Base-by-base conservation (phyloP, 306 rosid species). In the Sesbania bispinosa region DNA sequence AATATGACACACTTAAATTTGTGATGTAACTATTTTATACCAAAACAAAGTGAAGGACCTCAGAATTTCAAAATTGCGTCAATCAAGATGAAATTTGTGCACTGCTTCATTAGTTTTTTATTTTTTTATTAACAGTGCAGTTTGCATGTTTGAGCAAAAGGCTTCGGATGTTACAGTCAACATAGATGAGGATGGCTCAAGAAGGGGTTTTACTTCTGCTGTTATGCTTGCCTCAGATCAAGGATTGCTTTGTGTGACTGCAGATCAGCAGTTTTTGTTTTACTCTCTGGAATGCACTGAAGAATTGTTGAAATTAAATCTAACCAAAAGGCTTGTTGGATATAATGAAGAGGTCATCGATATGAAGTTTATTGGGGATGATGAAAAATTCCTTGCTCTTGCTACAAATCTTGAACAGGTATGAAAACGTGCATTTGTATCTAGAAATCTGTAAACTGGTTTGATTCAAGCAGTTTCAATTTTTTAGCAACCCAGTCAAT, bases 341-440 rank as follows among this genome's bases (percentile, higher is more conserved):
- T 81, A 87, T 77, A 94, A 91, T 47, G 99, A 89, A 78, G 99
- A 94, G 81, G 86, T 94, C 70, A 86, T 94, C 36, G 99, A 94
- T 78, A 83, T 94, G 97, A 91, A 86, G 78, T 94, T 94, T 79
- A 47, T 94, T 16, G 99, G 99, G 20, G 85, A 86, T 39, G 97
- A 94, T 26, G 97, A 94, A 82, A 86, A 85, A 59, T 87, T 69
- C 67, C 86, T 91, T 68, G 97, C 97, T 16, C 89, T 94, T 65
- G 99, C 99, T 38, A 91, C 99, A 69, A 94, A 94, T 82, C 88
- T 88, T 73, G 99, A 94, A 81, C 99, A 91, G 89, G 99, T 90
- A 82, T 21, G 38, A 41, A 47, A 54, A 72, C 35, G 20, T 62
- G 10, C 48, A 51, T 14, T 30, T 60, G 62, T 39, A 32, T 64